Conservation (phyloP, 495 filamentous ascomycete genomes). For the Parathielavia hyrcaniae region DNA sequence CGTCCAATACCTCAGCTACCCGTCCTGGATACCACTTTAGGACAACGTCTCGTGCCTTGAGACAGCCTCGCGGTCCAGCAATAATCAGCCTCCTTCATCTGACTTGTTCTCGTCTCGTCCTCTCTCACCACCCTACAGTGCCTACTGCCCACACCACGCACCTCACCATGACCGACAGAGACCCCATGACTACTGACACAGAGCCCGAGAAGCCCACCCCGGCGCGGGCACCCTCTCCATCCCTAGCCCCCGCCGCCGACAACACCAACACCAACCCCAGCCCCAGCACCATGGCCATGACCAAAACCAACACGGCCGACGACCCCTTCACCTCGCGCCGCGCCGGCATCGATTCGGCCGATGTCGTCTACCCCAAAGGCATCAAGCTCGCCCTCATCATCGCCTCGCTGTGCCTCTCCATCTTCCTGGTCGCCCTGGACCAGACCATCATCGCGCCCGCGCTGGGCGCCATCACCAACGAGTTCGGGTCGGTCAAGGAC, state of each 20-base stretch:
- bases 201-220: slow-evolving; percentile 14
- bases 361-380: slow-evolving; percentile 41
- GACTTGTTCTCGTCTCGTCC: background rate
- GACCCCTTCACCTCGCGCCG: background rate
- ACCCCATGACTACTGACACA: slow-evolving; percentile 20
- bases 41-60: no score
- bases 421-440: slow-evolving; percentile 60
- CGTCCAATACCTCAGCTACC: no score
- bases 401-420: slow-evolving; percentile 44
- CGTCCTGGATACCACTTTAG: no score
- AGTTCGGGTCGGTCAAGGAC: slow-evolving; percentile 42
- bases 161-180: slow-evolving; percentile 10
- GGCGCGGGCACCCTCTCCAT: background rate
- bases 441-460: slow-evolving; percentile 58
- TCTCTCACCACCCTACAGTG: background rate
- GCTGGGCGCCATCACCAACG: slow-evolving; percentile 45
- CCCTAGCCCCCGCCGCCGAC: slow-evolving; percentile 1
- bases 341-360: slow-evolving; percentile 19
- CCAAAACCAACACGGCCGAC: background rate
- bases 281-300: no score
- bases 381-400: slow-evolving; percentile 44
- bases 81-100: background rate
- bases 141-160: no score
- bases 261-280: slow-evolving; percentile 7
- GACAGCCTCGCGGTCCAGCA: no score